phyloP scores from a whole-genome alignment of 768 basidiomycete genomes.

The Imleria badia region DNA sequence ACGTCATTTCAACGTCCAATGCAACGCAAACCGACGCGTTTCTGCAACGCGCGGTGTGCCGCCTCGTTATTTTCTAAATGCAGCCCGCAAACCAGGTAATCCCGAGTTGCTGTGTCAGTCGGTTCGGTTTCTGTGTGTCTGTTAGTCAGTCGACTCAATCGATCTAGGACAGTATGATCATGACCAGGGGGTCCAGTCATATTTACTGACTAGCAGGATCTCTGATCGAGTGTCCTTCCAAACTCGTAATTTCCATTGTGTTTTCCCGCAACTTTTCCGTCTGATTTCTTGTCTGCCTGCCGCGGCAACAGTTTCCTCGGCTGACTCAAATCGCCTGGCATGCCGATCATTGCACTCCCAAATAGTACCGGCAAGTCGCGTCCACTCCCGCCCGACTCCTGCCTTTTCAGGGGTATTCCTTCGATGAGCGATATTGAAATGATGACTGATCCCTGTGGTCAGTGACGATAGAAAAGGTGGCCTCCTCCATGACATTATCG shows the following conservation, averaged over 20 bases:
- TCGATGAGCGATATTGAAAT: constrained; percentile 31
- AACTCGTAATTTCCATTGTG: constrained; percentile 12
- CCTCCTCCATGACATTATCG: constrained; percentile 26
- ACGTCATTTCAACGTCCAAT: too few relatives aligned
- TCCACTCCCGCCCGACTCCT: constrained; percentile 16
- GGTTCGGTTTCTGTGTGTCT: constrained; percentile 6
- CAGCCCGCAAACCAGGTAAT: too few relatives aligned
- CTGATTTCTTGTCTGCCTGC: not conserved
- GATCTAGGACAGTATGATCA: too few relatives aligned
- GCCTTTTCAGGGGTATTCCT: constrained; percentile 28
- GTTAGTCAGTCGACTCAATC: too few relatives aligned
- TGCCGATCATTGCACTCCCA: constrained; percentile 7
- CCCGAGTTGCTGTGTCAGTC: not conserved
- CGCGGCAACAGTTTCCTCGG: not conserved
- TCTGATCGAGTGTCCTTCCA: constrained; percentile 19
- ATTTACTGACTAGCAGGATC: constrained; percentile 12
- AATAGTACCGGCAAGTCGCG: not conserved
- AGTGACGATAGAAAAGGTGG: constrained; percentile 32
- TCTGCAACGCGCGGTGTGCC: not conserved
- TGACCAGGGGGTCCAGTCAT: constrained; percentile 8
- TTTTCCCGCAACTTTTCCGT: constrained; percentile 4
- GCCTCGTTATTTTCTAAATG: not conserved
- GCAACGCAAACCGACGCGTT: not conserved
- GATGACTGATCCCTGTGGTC: constrained; percentile 28
- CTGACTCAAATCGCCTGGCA: constrained; percentile 6